Evolutionary conservation across 805 yeast genomes (phyloP).

Genomic region (Metschnikowia picachoensis): DNA sequence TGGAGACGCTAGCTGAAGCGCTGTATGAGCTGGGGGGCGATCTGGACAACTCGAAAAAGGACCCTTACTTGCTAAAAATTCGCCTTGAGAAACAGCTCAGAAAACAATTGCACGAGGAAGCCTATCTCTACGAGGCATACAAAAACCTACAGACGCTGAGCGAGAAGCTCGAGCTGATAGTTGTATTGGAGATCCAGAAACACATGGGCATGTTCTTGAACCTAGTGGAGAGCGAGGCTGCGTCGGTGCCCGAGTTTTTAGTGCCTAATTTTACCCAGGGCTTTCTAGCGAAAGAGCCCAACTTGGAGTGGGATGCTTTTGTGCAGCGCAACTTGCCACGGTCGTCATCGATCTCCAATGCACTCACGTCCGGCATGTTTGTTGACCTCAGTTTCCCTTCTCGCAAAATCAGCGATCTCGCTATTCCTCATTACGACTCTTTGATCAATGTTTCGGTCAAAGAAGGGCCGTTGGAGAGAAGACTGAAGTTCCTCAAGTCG

Average conservation of each 20-base stretch:
- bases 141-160: constrained; percentile 84
- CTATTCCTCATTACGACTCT: constrained; percentile 65
- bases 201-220: constrained; percentile 71
- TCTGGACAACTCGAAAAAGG: constrained; percentile 46
- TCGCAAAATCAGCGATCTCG: constrained; percentile 45
- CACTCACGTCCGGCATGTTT: constrained; percentile 33
- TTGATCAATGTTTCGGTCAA: constrained; percentile 61
- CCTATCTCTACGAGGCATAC: constrained; percentile 83
- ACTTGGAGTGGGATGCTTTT: constrained; percentile 86
- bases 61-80: constrained; percentile 76
- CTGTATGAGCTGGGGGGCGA: constrained; percentile 14
- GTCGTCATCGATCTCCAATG: constrained; percentile 24
- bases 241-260: constrained; percentile 61
- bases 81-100: constrained; percentile 72
- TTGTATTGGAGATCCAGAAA: constrained; percentile 80
- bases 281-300: constrained; percentile 71
- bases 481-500: constrained; percentile 89
- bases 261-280: constrained; percentile 53
- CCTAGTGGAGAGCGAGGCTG: constrained; percentile 68
- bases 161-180: constrained; percentile 79
- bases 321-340: constrained; percentile 57
- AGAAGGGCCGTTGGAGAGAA: constrained; percentile 79
- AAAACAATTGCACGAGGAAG: constrained; percentile 77
- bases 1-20: constrained; percentile 21
- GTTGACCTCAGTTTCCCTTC: constrained; percentile 38